A percentile compares a stretch with the other conserved stretches of the same genome.
phyloP scores from a whole-genome alignment of 1,284 basidiomycete species.

The Boletus calvinii region DNA sequence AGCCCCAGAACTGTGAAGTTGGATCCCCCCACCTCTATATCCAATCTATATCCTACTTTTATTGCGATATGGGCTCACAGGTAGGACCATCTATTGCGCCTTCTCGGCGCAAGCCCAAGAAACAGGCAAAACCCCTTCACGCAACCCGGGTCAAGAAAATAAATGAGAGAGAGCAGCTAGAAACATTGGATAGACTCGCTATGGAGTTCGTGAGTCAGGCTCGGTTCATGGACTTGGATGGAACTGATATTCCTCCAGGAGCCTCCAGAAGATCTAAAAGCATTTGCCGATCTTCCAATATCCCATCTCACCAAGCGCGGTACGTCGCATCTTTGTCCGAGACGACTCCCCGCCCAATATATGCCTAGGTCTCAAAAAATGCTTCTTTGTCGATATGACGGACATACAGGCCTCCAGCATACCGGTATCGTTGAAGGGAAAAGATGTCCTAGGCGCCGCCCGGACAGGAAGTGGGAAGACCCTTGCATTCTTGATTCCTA shows the following conservation, averaged over 20 bases:
- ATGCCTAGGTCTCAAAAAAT: conserved; percentile 72
- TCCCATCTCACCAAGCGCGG: conserved; percentile 69
- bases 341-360: neutral
- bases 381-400: conserved; percentile 85
- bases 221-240: conserved; percentile 1
- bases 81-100: too few relatives aligned
- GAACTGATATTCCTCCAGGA: conserved; percentile 40
- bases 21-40: too few relatives aligned
- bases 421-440: conserved; percentile 62
- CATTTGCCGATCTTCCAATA: conserved; percentile 69
- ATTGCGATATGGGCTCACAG: conserved; percentile 18
- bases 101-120: conserved; percentile 24
- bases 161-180: conserved; percentile 53
- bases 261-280: conserved; percentile 43
- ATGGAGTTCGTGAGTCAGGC: conserved; percentile 55
- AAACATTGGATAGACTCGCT: conserved; percentile 52
- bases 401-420: conserved; percentile 73
- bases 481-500: conserved; percentile 77
- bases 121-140: conserved; percentile 14
- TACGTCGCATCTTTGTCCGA: conserved; percentile 26
- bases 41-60: neutral
- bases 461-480: conserved; percentile 85
- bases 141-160: conserved; percentile 43
- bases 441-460: conserved; percentile 76
- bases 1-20: too few relatives aligned